Evolutionary conservation across 2,329 filamentous ascomycete species (phyloP).

Genomic region (Colletotrichum sp.): DNA sequence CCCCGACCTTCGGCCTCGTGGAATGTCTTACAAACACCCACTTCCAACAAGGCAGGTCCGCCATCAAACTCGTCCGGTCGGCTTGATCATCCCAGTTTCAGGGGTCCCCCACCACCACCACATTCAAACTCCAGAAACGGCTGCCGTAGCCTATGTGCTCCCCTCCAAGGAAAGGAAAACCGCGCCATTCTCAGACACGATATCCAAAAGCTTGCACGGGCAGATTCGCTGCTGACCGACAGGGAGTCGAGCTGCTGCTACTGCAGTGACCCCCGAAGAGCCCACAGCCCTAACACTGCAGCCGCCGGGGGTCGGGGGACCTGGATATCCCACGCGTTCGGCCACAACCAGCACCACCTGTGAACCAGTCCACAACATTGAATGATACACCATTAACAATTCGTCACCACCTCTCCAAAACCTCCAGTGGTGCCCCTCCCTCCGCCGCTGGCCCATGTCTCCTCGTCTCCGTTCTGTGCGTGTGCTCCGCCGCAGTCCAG

Average conservation of each 20-base stretch:
- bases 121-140: background rate
- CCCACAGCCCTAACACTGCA: background rate
- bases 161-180: background rate
- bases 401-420: background rate
- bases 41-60: background rate
- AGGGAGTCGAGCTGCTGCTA: background rate
- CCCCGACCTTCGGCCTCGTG: background rate
- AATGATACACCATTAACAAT: background rate
- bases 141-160: background rate
- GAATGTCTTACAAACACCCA: background rate
- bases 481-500: background rate
- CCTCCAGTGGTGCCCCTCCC: background rate
- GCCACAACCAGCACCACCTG: too few relatives aligned
- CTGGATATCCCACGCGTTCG: conserved; percentile 9
- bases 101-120: background rate
- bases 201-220: background rate
- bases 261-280: background rate
- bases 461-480: background rate
- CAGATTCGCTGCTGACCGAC: background rate
- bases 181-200: background rate
- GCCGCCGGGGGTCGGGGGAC: background rate
- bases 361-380: background rate
- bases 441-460: background rate
- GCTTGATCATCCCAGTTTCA: background rate
- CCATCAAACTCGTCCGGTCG: background rate